phyloP scores from a whole-genome alignment of 768 basidiomycete genomes.

The Pleurotus salmoneostramineus region DNA sequence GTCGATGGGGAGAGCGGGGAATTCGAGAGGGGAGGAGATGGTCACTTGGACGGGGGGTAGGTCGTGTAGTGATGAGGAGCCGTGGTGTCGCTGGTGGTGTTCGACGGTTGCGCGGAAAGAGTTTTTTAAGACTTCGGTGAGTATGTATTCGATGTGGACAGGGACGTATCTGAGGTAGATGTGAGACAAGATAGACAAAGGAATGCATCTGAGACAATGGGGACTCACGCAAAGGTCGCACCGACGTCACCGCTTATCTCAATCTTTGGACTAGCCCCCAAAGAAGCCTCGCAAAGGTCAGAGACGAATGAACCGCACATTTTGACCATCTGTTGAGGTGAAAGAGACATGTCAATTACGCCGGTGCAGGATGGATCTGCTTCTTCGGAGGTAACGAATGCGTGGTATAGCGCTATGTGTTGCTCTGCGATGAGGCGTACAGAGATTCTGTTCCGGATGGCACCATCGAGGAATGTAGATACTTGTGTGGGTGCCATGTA shows the following conservation, averaged over 20 bases:
- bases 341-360: slow-evolving; percentile 70
- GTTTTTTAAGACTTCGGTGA: slow-evolving; percentile 90
- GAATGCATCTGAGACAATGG: neutral
- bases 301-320: slow-evolving; percentile 83
- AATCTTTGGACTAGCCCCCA: slow-evolving; percentile 67
- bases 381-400: slow-evolving; percentile 38
- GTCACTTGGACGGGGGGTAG: slow-evolving; percentile 71
- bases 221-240: slow-evolving; percentile 73
- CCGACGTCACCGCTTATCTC: slow-evolving; percentile 68
- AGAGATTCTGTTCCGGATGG: slow-evolving; percentile 84
- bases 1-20: slow-evolving; percentile 19
- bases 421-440: slow-evolving; percentile 89
- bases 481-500: slow-evolving; percentile 84
- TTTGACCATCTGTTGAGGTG: slow-evolving; percentile 66
- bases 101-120: slow-evolving; percentile 89
- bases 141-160: slow-evolving; percentile 86
- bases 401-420: slow-evolving; percentile 80
- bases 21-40: slow-evolving; percentile 50
- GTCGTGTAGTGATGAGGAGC: slow-evolving; percentile 24
- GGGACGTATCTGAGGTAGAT: slow-evolving; percentile 67
- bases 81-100: slow-evolving; percentile 47
- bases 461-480: slow-evolving; percentile 74
- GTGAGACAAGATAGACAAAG: slow-evolving; percentile 5
- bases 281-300: slow-evolving; percentile 80
- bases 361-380: slow-evolving; percentile 37